Evolutionary conservation across 2,329 filamentous ascomycete species (phyloP).

Genomic region (Lachnellula cervina): DNA sequence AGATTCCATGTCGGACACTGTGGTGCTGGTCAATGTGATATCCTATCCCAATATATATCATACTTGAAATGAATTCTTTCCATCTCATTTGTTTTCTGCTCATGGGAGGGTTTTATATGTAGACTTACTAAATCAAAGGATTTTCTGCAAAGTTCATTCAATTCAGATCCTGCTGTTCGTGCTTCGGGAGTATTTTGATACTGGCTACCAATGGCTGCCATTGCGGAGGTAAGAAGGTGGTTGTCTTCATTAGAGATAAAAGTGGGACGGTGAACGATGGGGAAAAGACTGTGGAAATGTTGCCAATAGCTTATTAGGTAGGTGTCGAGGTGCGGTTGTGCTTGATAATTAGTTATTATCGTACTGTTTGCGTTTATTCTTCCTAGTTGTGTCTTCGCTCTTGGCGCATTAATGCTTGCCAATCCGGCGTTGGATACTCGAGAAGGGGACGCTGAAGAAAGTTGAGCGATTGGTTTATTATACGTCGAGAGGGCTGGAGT

Average conservation of each 20-base stretch:
- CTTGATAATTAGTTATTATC: constrained; percentile 8
- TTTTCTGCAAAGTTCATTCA: constrained; percentile 27
- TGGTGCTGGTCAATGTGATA: not conserved
- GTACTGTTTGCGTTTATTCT: constrained; percentile 13
- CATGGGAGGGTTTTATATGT: not conserved
- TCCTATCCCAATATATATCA: not conserved
- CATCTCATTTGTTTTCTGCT: not conserved
- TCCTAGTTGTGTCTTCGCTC: constrained; percentile 22
- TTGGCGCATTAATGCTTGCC: constrained; percentile 19
- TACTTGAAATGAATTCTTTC: not conserved
- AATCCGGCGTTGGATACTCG: constrained; percentile 25
- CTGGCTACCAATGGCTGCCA: constrained; percentile 31
- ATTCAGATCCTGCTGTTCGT: constrained; percentile 23
- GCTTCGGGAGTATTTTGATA: constrained; percentile 26
- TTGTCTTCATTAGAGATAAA: constrained; percentile 19
- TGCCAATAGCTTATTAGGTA: constrained; percentile 29
- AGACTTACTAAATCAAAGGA: constrained; percentile 23
- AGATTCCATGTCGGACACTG: constrained; percentile 24
- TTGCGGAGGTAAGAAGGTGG: constrained; percentile 22
- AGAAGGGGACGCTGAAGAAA: constrained; percentile 27
- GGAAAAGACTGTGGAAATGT: constrained; percentile 24
- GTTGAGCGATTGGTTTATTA: constrained; percentile 29
- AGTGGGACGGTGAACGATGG: constrained; percentile 27
- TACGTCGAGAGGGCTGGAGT: constrained; percentile 30
- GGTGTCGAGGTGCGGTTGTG: constrained; percentile 18